These are phyloP conservation scores for Fusarium sp. DNA, from an alignment of 2,329 filamentous ascomycete genomes.

Conservation along the genomic window DNA sequence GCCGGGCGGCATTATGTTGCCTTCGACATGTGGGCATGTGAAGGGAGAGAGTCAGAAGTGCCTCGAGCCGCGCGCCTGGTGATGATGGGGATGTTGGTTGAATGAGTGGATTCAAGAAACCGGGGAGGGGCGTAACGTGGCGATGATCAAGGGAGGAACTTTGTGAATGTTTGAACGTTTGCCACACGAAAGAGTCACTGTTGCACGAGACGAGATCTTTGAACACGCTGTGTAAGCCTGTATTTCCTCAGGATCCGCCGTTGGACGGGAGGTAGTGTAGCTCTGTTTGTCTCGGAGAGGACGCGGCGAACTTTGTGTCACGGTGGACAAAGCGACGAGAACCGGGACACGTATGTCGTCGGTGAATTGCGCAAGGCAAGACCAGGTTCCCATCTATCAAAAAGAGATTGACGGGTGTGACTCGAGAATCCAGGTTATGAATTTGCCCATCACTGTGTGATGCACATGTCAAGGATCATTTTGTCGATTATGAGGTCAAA, in stretches of 20 bases:
- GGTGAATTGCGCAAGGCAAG: not conserved
- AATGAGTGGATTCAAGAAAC: not conserved
- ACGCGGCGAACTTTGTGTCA: not conserved
- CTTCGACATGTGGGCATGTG: not conserved
- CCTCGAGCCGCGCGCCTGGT: conserved; percentile 8
- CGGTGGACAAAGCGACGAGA: not conserved
- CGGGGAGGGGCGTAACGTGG: not conserved
- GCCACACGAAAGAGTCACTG: not conserved
- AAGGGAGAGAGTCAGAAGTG: not conserved
- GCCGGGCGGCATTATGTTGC: conserved; percentile 1
- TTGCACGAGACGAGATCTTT: conserved; percentile 4
- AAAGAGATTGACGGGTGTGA: not conserved
- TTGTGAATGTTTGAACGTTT: not conserved
- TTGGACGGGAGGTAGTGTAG: not conserved
- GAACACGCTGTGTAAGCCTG: not conserved
- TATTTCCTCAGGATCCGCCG: not conserved
- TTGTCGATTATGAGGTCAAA: not conserved
- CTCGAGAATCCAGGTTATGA: not conserved
- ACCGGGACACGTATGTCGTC: not conserved
- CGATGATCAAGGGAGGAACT: not conserved
- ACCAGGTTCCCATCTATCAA: not conserved
- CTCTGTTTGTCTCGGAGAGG: not conserved
- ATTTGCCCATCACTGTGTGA: not conserved
- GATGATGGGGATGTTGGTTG: not conserved
- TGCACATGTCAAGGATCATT: not conserved